Evolutionary conservation across 1,284 basidiomycete species (phyloP), one percentile per base, ranked within the genome.

Genomic region (Sphaerobolus stellatus): DNA sequence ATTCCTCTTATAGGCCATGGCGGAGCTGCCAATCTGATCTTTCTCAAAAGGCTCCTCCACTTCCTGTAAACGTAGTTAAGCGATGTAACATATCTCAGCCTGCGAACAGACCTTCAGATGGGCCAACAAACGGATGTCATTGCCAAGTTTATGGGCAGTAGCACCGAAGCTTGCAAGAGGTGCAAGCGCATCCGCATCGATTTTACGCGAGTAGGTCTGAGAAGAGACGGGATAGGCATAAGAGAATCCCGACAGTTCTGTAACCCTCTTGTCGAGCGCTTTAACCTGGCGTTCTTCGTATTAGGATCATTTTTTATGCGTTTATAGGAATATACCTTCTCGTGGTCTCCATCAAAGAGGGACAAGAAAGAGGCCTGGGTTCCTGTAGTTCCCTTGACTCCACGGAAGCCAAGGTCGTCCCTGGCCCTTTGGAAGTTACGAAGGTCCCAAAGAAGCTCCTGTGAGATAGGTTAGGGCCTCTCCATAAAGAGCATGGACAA

Each of bases 1-100:
- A 74, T 99, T 99, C 58, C 97, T 84, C 78, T 99, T 99, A 84
- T 99, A 99, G 2, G 97, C 96, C 96, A 99, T 99, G 16, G 95
- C 95, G 2, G 90, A 93, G 8, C 89, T 92, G n/a, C 97, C 97
- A 63, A 99, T 99, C 76, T 99, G 97, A 51, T 96, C 96, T 61
- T 94, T 92, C 73, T 99, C 97, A 70, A 99, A 99, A 0, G 97
- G 97, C 69, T 99, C 97, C 74, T 99, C 97, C 46, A 99, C 79
- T 83, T 99, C 97, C 86, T 89, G 59, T 22, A 48, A 13, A 29
- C 28, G n/a, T 7, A 28, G n/a, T 53, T 5, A 18, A n/a, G 20
- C 31, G 24, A 45, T 50, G 8, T 43, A 30, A 48, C 31, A 8
- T 9, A 46, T 22, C 4, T 13, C 4, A 14, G 5, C 28, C 18